phyloP scores from a whole-genome alignment of 352 stramenopile species.

The Blastocystis sp. region DNA sequence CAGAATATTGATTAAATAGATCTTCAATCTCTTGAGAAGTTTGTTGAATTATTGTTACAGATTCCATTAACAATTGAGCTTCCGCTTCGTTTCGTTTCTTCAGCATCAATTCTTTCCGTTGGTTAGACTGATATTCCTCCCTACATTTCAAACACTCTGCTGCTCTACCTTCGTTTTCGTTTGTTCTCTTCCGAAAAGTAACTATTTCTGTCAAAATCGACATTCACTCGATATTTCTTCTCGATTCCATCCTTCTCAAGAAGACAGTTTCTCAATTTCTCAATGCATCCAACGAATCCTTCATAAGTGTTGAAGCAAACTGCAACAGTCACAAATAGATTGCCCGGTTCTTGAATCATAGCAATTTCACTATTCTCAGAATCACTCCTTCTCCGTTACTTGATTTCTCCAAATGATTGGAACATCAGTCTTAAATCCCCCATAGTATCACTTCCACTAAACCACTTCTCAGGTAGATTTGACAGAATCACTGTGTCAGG shows the following conservation, averaged over 20 bases:
- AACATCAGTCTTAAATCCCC: neutral
- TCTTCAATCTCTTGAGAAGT: neutral
- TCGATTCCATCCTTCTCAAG: neutral
- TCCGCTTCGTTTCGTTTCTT: slow-evolving; percentile 13
- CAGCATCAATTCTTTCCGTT: neutral
- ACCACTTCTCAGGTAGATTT: neutral
- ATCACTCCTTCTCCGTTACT: neutral
- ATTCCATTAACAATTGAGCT: neutral
- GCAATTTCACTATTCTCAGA: neutral
- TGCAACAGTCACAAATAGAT: neutral
- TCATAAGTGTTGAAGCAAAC: neutral
- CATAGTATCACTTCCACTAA: neutral
- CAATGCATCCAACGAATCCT: neutral
- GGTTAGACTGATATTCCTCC: neutral
- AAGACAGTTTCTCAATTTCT: neutral
- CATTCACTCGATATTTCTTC: neutral
- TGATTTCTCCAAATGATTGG: neutral
- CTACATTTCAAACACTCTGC: neutral
- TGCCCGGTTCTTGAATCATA: neutral
- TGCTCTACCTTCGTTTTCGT: neutral
- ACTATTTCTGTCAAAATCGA: neutral
- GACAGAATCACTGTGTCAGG: slow-evolving; percentile 32
- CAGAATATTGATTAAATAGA: neutral
- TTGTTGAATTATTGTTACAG: neutral
- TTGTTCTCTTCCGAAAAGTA: neutral